These are phyloP conservation scores for Cornus suecica DNA, from an alignment of 148 eudicot species.

Conservation along the genomic window DNA sequence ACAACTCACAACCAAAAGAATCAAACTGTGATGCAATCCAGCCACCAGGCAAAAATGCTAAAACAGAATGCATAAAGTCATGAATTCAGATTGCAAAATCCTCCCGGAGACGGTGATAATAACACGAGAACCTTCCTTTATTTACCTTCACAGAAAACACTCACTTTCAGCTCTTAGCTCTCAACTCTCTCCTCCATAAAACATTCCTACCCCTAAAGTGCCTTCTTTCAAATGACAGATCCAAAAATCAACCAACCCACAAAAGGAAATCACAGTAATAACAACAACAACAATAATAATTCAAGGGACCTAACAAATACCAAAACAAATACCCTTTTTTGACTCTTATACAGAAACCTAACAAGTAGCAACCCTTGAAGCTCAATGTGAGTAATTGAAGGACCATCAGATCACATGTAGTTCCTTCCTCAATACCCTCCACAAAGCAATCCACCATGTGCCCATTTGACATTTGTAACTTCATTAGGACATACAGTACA, in stretches of 20 bases:
- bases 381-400: neutral
- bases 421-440: slow-evolving; percentile 5
- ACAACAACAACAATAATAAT: no score
- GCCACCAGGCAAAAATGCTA: neutral
- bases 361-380: slow-evolving; percentile 5
- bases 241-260: neutral
- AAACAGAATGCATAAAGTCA: slow-evolving; percentile 1
- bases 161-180: neutral
- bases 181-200: neutral
- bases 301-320: neutral
- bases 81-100: neutral
- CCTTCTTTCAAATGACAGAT: neutral
- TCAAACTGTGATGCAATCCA: neutral
- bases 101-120: neutral
- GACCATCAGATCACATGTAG: neutral
- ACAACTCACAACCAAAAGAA: neutral
- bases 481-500: neutral
- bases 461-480: slow-evolving; percentile 19
- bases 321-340: neutral
- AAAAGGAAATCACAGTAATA: neutral
- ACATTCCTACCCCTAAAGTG: neutral
- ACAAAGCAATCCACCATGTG: slow-evolving; percentile 21
- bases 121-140: neutral
- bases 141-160: neutral
- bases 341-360: slow-evolving; percentile 6